Conservation (phyloP, 257 asterid species). For the Primulina eburnea region DNA sequence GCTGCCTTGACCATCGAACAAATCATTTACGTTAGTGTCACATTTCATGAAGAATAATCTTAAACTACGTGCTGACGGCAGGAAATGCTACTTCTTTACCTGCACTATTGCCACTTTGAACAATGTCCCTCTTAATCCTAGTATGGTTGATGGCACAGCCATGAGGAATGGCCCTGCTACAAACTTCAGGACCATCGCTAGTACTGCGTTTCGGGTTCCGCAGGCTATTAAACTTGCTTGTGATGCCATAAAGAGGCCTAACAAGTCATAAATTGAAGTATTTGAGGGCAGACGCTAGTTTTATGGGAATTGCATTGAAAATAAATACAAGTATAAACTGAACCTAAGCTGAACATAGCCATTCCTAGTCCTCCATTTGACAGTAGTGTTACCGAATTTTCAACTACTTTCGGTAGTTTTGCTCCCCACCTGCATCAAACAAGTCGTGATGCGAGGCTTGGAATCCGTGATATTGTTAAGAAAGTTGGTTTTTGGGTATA, state of each 20-base stretch:
- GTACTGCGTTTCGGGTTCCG: conserved; percentile 59
- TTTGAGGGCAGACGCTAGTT: conserved; percentile 7
- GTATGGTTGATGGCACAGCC: conserved; percentile 62
- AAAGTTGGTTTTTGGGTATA: too few species aligned
- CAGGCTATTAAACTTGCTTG: conserved; percentile 66
- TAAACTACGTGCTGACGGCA: too few species aligned
- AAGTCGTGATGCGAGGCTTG: too few species aligned
- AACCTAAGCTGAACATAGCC: conserved; percentile 99
- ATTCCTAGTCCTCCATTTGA: conserved; percentile 93
- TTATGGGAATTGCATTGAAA: conserved; percentile 17
- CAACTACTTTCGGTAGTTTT: conserved; percentile 58
- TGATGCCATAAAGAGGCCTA: conserved; percentile 95
- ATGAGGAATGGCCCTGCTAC: conserved; percentile 67
- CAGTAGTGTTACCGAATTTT: conserved; percentile 53
- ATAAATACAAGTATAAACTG: background rate
- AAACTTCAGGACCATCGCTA: conserved; percentile 71
- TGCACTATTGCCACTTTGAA: conserved; percentile 77
- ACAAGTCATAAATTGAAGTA: conserved; percentile 19
- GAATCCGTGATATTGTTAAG: too few species aligned
- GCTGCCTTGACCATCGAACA: conserved; percentile 63
- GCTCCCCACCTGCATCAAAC: conserved; percentile 54
- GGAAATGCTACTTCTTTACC: conserved; percentile 37
- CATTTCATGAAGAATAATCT: too few species aligned
- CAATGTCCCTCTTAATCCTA: conserved; percentile 63
- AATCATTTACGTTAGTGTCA: background rate